Evolutionary conservation across 225 moss, liverwort and hornwort genomes (phyloP).

Genomic region (Asterella californica): DNA sequence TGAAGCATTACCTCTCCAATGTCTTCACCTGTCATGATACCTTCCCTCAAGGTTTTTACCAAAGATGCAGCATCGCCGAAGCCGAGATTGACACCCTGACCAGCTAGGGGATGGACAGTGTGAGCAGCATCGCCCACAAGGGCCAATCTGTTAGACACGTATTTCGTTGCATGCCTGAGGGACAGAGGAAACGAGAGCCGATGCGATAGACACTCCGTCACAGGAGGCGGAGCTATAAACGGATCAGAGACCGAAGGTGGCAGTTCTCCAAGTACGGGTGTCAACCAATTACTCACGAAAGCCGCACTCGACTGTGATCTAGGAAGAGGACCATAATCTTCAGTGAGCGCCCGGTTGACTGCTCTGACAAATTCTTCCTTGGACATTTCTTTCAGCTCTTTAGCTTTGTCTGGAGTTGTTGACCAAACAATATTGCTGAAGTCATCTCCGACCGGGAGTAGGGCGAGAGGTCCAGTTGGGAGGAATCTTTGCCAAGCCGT

Average conservation of each 20-base stretch:
- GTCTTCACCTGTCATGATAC: conserved; percentile 70
- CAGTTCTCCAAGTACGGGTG: conserved; percentile 51
- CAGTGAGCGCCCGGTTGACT: conserved; percentile 64
- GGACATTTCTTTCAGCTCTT: conserved; percentile 67
- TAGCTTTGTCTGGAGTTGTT: conserved; percentile 71
- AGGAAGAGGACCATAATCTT: conserved; percentile 61
- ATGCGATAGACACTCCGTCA: conserved; percentile 61
- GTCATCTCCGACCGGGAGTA: conserved; percentile 67
- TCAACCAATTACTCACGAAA: conserved; percentile 38
- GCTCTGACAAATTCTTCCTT: conserved; percentile 61
- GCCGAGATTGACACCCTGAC: conserved; percentile 93
- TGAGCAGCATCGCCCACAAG: conserved; percentile 98
- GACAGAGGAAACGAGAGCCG: conserved; percentile 84
- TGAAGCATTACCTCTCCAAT: conserved; percentile 66
- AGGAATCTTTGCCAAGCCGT: conserved; percentile 98
- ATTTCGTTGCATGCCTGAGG: conserved; percentile 71
- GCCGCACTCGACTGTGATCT: conserved; percentile 44
- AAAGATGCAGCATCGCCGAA: conserved; percentile 88
- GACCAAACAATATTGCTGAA: conserved; percentile 99
- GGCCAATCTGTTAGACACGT: conserved; percentile 69
- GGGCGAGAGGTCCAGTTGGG: conserved; percentile 77
- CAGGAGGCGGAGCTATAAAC: conserved; percentile 68
- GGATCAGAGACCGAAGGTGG: conserved; percentile 59
- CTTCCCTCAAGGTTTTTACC: conserved; percentile 58
- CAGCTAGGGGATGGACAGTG: conserved; percentile 93